phyloP scores from a whole-genome alignment of 192 early-diverging fungal species.

The Dissophora globulifera region DNA sequence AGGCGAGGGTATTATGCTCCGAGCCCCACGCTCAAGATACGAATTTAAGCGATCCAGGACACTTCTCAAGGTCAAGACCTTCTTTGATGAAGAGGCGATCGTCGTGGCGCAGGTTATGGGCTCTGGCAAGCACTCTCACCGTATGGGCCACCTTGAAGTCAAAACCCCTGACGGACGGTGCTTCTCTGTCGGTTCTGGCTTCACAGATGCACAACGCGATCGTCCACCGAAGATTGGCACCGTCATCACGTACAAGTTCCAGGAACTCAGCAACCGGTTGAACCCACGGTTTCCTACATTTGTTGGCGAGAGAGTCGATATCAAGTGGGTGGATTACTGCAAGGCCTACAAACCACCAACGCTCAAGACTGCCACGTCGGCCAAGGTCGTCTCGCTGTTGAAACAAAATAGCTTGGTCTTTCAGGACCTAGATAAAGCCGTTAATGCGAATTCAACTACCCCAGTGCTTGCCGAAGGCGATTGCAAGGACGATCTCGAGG shows the following conservation, averaged over 20 bases:
- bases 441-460: not conserved
- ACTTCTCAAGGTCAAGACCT: slow-evolving; percentile 76
- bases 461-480: too few species aligned
- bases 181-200: slow-evolving; percentile 77
- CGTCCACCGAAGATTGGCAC: slow-evolving; percentile 65
- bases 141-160: slow-evolving; percentile 68
- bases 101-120: slow-evolving; percentile 67
- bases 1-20: slow-evolving; percentile 77
- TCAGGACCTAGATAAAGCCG: slow-evolving; percentile 11
- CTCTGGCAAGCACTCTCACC: slow-evolving; percentile 65
- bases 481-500: too few species aligned
- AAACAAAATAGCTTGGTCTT: slow-evolving; percentile 50
- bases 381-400: slow-evolving; percentile 41
- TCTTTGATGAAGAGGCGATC: slow-evolving; percentile 78
- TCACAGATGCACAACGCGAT: slow-evolving; percentile 65
- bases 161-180: slow-evolving; percentile 68
- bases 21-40: slow-evolving; percentile 43
- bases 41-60: slow-evolving; percentile 61
- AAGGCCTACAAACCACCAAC: slow-evolving; percentile 40
- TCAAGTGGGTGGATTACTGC: slow-evolving; percentile 44
- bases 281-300: slow-evolving; percentile 58
- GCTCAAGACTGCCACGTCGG: slow-evolving; percentile 28
- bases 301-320: slow-evolving; percentile 53
- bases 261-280: slow-evolving; percentile 56
- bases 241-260: slow-evolving; percentile 60